These are phyloP conservation scores for Nitzschia sp. DNA, from an alignment of 108 stramenopile species.

Conservation along the genomic window DNA sequence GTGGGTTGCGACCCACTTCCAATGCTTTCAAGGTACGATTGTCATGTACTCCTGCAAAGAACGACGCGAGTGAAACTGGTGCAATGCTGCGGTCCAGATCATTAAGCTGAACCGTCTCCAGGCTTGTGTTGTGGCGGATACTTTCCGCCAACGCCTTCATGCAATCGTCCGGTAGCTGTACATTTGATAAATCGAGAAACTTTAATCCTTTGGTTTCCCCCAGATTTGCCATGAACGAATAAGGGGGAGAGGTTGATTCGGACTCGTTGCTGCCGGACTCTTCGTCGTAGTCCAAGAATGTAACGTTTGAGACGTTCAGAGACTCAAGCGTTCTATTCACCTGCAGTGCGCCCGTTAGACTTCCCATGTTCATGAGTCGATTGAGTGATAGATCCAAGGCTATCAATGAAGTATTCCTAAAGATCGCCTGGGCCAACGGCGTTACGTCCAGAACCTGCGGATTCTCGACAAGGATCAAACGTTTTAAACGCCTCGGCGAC, in stretches of 20 bases:
- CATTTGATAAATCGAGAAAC: background rate
- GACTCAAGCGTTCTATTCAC: background rate
- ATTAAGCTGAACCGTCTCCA: background rate
- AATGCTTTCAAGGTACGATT: background rate
- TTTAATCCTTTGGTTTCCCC: slow-evolving; percentile 2
- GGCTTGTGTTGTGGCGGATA: background rate
- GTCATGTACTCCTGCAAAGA: background rate
- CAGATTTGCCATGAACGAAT: background rate
- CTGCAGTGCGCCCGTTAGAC: background rate
- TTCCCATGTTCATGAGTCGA: background rate
- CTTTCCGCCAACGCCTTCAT: slow-evolving; percentile 7
- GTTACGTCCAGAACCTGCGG: background rate
- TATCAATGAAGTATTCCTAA: background rate
- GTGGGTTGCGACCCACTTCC: slow-evolving; percentile 9
- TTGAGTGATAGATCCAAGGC: slow-evolving; percentile 10
- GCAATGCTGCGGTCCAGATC: background rate
- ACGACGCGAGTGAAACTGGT: background rate
- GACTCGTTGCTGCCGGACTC: background rate
- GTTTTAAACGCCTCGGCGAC: background rate
- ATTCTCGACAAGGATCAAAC: background rate
- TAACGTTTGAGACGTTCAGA: slow-evolving; percentile 2
- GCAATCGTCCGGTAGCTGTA: background rate
- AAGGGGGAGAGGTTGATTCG: background rate
- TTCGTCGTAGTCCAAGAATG: slow-evolving; percentile 2
- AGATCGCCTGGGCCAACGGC: background rate